Base-by-base conservation (phyloP, 2,329 filamentous ascomycete species). In the Penicillium griseofulvum region DNA sequence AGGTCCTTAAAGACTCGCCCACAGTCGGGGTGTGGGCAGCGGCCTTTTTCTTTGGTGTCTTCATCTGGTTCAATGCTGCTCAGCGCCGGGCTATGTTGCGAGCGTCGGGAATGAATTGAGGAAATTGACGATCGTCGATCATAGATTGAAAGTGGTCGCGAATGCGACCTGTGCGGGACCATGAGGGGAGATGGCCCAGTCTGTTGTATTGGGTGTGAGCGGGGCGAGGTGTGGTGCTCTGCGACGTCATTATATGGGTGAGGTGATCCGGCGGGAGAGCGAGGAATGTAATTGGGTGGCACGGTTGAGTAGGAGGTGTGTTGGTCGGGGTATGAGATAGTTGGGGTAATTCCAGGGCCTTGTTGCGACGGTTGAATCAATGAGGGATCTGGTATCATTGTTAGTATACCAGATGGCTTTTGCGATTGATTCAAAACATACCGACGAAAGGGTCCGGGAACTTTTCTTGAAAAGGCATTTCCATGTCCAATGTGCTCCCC, bases 1-100 rank as follows among this genome's bases (percentile, higher is more conserved):
- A 96, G 78, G 68, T 96, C 91, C 76, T 95, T 95, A 82, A 95
- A 95, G 55, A 87, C 81, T 67, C 89, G 87, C 60, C 91, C 90
- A 67, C 91, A 96, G 55, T 93, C 90, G 7, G 88, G 86, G 68
- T 91, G 87, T 1, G 89, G 89, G 78, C 91, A 96, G 58, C 89
- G 81, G 33, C 83, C 83, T 67, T 87, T 87, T 67, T 87, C 82
- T 57, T 77, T 76, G 36, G 71, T 71, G 69, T 90, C 87, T 67
- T 88, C 87, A 26, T 79, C 78, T 56, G 78, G 73, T 68, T 88
- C 86, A 52, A 84, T 78, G 54, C 81, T 82, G 69, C 83, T 87
- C 63, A 81, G 80, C 62, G 79, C 76, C 56, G 76, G 82, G 72
- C 83, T 86, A 61, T 83, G 76, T 65, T 80, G 81, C 0, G 86